These are phyloP conservation scores for Sonneratia caseolaris DNA, from an alignment of 345 rosid genomes.

Conservation along the genomic window DNA sequence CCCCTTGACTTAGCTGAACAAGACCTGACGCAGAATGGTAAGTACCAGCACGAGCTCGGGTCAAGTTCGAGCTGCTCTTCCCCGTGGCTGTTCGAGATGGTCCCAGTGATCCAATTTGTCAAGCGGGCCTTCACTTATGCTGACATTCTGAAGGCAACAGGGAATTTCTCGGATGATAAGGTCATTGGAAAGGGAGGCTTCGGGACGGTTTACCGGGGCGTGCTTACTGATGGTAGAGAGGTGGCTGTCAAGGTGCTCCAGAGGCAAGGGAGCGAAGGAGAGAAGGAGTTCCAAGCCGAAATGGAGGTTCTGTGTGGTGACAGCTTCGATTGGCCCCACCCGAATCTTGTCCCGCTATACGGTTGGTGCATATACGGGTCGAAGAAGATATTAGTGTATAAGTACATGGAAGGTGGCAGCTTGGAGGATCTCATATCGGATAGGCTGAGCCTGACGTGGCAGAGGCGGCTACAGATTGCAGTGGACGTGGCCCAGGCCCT, in stretches of 20 bases:
- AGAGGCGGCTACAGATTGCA: slow-evolving; percentile 47
- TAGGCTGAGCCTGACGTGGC: slow-evolving; percentile 49
- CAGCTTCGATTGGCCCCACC: slow-evolving; percentile 85
- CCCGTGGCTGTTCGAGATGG: slow-evolving; percentile 59
- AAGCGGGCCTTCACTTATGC: slow-evolving; percentile 68
- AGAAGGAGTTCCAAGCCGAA: slow-evolving; percentile 76
- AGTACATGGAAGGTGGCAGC: slow-evolving; percentile 87
- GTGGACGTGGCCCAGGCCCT: slow-evolving; percentile 64
- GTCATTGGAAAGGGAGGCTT: slow-evolving; percentile 84
- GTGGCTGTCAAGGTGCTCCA: slow-evolving; percentile 90
- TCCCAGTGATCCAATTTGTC: slow-evolving; percentile 66
- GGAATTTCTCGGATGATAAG: slow-evolving; percentile 60
- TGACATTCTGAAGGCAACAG: slow-evolving; percentile 77
- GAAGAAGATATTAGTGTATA: slow-evolving; percentile 72
- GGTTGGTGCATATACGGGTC: slow-evolving; percentile 85
- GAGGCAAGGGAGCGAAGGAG: slow-evolving; percentile 77
- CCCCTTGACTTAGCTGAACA: slow-evolving; percentile 22
- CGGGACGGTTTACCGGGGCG: slow-evolving; percentile 72
- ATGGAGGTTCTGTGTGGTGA: slow-evolving; percentile 85
- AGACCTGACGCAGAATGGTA: slow-evolving; percentile 40
- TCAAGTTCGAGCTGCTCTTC: slow-evolving; percentile 68
- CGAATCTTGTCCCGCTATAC: slow-evolving; percentile 74
- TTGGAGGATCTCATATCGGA: slow-evolving; percentile 73
- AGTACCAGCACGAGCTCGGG: slow-evolving; percentile 36
- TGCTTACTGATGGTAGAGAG: slow-evolving; percentile 70